Conservation (phyloP, 345 rosid species). For the Salix viminalis region DNA sequence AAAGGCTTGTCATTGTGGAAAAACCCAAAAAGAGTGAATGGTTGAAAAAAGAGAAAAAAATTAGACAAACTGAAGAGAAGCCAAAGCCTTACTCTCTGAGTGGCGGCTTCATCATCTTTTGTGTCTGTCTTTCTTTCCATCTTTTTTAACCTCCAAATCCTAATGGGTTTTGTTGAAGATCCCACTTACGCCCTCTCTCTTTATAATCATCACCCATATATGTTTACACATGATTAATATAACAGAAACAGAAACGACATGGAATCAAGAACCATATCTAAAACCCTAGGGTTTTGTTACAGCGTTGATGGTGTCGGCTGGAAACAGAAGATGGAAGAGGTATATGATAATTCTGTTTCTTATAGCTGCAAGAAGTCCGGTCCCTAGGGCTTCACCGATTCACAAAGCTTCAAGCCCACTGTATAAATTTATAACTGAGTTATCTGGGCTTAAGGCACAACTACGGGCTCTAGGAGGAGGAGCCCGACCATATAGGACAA, state of each 20-base stretch:
- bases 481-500: neutral
- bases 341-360: neutral
- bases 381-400: neutral
- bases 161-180: slow-evolving; percentile 8
- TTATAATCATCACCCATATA: slow-evolving; percentile 42
- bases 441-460: neutral
- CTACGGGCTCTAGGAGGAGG: neutral
- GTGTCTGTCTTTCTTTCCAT: neutral
- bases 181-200: slow-evolving; percentile 67
- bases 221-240: too few species aligned
- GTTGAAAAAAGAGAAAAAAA: neutral
- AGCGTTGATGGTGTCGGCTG: neutral
- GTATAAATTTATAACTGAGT: neutral
- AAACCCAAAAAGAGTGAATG: slow-evolving; percentile 21
- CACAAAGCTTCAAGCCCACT: neutral
- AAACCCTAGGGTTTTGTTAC: neutral
- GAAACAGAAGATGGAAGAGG: neutral
- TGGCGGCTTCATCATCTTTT: slow-evolving; percentile 26
- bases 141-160: neutral
- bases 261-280: neutral
- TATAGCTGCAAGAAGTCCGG: neutral
- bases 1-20: slow-evolving; percentile 31
- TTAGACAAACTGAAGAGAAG: slow-evolving; percentile 3
- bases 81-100: slow-evolving; percentile 23
- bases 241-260: too few species aligned